A percentile compares a stretch with the other conserved stretches of the same genome.
These are phyloP conservation scores for Mikania micrantha DNA, from an alignment of 129 eudicot species.

Conservation along the genomic window DNA sequence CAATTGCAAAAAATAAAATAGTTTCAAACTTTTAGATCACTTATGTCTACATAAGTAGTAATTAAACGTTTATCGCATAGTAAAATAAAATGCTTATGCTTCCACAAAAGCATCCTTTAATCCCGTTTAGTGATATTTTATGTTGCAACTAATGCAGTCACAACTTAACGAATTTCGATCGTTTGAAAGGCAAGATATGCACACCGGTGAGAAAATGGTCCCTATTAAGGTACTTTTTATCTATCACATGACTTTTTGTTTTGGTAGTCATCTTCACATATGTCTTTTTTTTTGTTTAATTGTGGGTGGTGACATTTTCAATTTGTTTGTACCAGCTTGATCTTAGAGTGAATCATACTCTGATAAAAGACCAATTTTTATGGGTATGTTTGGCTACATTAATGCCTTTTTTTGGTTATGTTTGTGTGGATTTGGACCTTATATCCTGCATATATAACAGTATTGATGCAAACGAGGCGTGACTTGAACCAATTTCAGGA, in stretches of 20 bases:
- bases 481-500: constrained; percentile 49
- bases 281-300: not conserved
- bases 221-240: constrained; percentile 76
- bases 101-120: not conserved
- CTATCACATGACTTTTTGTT: constrained; percentile 2
- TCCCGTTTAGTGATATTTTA: constrained; percentile 1
- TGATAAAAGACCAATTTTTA: constrained; percentile 82
- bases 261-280: not conserved
- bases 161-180: constrained; percentile 83
- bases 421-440: not conserved
- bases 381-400: constrained; percentile 55
- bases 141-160: constrained; percentile 45
- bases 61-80: not conserved
- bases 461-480: not conserved
- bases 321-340: constrained; percentile 55
- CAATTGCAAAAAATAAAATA: not conserved
- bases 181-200: constrained; percentile 95
- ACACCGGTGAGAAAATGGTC: constrained; percentile 83
- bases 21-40: not conserved
- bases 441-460: not conserved
- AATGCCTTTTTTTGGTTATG: constrained; percentile 2
- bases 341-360: constrained; percentile 87
- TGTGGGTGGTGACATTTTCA: constrained; percentile 14
- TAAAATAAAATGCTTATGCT: not conserved
- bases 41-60: not conserved